Percentiles rank a stretch among this genome's conserved stretches.
phyloP scores from a whole-genome alignment of 164 flowering plant genomes.

The Tetracentron sinense region DNA sequence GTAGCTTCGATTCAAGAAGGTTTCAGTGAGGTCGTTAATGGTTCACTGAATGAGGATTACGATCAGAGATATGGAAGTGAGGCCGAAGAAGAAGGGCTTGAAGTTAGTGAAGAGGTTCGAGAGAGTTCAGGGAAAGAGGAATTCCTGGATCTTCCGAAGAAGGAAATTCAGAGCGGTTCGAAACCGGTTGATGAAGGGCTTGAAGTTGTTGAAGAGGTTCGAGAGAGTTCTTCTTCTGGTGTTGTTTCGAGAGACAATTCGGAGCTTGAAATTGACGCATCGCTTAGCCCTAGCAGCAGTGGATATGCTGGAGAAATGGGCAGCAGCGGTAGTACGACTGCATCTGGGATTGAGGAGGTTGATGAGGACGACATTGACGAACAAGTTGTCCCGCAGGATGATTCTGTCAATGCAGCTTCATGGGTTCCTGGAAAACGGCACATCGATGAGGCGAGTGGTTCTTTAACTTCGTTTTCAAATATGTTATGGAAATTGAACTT shows the following conservation, averaged over 20 bases:
- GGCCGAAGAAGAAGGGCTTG: constrained; percentile 11
- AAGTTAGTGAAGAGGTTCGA: constrained; percentile 13
- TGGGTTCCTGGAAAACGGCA: constrained; percentile 65
- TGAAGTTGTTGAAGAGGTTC: constrained; percentile 14
- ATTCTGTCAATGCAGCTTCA: constrained; percentile 20
- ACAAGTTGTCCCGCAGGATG: constrained; percentile 25
- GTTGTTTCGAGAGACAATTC: constrained; percentile 31
- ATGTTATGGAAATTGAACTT: too few species aligned
- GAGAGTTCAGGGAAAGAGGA: constrained; percentile 1
- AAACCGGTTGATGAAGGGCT: background rate
- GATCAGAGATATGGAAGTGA: constrained; percentile 3
- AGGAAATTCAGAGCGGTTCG: background rate
- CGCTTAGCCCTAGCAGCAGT: constrained; percentile 77
- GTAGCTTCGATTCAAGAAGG: background rate
- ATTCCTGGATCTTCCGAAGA: background rate
- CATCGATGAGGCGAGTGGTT: constrained; percentile 47
- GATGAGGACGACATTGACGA: constrained; percentile 27
- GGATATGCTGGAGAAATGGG: constrained; percentile 92
- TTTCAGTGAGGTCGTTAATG: constrained; percentile 1
- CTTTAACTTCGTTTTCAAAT: background rate
- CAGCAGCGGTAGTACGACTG: constrained; percentile 48
- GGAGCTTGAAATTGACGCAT: constrained; percentile 42
- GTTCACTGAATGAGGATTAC: constrained; percentile 1
- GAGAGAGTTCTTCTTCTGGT: constrained; percentile 9
- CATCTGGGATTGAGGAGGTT: constrained; percentile 42